Percentiles rank a stretch among this genome's conserved stretches.
phyloP scores from a whole-genome alignment of 306 rosid genomes.

The Betula pendula region DNA sequence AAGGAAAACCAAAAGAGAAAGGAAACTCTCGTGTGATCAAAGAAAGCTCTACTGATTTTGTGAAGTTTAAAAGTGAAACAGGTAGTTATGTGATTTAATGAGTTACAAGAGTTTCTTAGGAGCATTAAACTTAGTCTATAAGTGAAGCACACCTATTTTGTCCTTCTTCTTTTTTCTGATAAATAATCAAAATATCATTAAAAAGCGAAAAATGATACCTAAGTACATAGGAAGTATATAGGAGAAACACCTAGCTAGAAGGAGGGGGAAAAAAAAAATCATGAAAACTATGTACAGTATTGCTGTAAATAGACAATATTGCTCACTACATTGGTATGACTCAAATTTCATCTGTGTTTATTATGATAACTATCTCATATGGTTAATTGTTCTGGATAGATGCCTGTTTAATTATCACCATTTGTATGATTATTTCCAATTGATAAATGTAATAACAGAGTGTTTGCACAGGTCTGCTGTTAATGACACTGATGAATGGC shows the following conservation, averaged over 20 bases:
- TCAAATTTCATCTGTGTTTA: neutral
- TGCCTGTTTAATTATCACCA: neutral
- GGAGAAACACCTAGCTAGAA: too few relatives aligned
- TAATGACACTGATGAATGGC: conserved; percentile 85
- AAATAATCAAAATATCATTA: too few relatives aligned
- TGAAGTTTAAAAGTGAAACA: neutral
- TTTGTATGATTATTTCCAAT: neutral
- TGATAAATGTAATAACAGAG: conserved; percentile 22
- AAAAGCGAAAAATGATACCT: too few relatives aligned
- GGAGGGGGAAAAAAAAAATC: too few relatives aligned
- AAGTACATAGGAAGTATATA: too few relatives aligned
- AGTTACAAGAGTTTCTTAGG: neutral
- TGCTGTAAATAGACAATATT: neutral
- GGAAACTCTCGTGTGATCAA: neutral
- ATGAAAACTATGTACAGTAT: too few relatives aligned
- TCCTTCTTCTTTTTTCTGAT: too few relatives aligned
- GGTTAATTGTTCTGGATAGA: neutral
- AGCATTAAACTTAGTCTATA: neutral
- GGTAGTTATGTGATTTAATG: neutral
- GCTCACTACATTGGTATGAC: neutral
- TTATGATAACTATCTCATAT: neutral
- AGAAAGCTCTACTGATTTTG: neutral
- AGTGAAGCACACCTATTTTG: neutral
- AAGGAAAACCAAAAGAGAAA: neutral
- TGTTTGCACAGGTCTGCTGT: conserved; percentile 74